Evolutionary conservation across 2,329 filamentous ascomycete genomes (phyloP), one percentile per base, ranked within the genome.

Genomic region (Cladophialophora exuberans): DNA sequence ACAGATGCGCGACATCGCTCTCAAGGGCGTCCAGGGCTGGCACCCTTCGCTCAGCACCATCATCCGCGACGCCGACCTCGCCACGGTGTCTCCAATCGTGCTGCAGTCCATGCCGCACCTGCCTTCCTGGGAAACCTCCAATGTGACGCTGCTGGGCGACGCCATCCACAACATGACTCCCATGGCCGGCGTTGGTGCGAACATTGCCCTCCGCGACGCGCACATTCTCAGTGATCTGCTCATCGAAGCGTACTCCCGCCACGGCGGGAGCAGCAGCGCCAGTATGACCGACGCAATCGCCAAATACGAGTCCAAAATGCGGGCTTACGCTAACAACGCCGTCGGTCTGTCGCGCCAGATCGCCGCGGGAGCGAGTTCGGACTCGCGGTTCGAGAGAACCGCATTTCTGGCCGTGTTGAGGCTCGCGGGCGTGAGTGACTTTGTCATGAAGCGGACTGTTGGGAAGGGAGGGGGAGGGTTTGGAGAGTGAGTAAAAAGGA

Each of bases 131-230:
- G 39, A 63, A 35, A 49, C 67, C 6, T 64, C 61, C 15, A 31
- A 52, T 6, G 70, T 77, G 1, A 75, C 74, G 0, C 54, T 77
- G 4, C 65, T 77, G 6, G 74, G 74, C 5, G 74, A 77, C 54
- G 71, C 74, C 2, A 39, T 20, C 36, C 15, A 39, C 17, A 39
- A 39, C 36, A 39, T 39, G 36, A 39, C 36, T 17, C 36, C 36
- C 36, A 39, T 39, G 36, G 36, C 36, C 1, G 36, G 36, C 18
- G 36, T 39, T n/a, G n/a, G n/a, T n/a, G n/a, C n/a, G n/a, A n/a
- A n/a, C n/a, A n/a, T n/a, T n/a, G n/a, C n/a, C n/a, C n/a, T n/a
- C n/a, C n/a, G n/a, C n/a, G n/a, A 75, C 42, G 70, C 72, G 2
- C 68, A 67, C 20, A 62, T 73, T 23, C 59, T 77, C 25, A 72